These are phyloP conservation scores for Trichophyton simii DNA, from an alignment of 2,329 filamentous ascomycete genomes.

Conservation along the genomic window DNA sequence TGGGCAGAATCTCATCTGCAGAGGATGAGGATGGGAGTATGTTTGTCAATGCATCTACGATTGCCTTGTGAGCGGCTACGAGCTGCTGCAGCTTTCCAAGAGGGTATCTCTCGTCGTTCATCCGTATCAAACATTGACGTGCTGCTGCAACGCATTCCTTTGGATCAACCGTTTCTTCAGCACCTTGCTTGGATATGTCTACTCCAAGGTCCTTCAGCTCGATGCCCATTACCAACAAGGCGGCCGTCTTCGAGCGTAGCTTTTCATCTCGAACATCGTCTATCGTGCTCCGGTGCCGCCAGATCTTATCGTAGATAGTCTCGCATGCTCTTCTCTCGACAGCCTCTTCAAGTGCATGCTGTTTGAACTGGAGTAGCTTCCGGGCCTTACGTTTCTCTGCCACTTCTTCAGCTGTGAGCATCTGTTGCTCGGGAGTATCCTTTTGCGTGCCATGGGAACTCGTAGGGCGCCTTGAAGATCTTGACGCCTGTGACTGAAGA, in stretches of 20 bases:
- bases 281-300: slow-evolving; percentile 78
- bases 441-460: slow-evolving; percentile 42
- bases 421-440: slow-evolving; percentile 52
- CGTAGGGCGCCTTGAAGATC: slow-evolving; percentile 44
- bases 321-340: slow-evolving; percentile 80
- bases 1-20: slow-evolving; percentile 92
- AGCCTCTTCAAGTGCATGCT: slow-evolving; percentile 69
- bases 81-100: slow-evolving; percentile 82
- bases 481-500: slow-evolving; percentile 43
- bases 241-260: slow-evolving; percentile 83
- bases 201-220: slow-evolving; percentile 73
- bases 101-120: slow-evolving; percentile 80
- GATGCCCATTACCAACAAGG: slow-evolving; percentile 81
- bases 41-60: slow-evolving; percentile 70
- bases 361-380: slow-evolving; percentile 65
- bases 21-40: slow-evolving; percentile 64
- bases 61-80: slow-evolving; percentile 80
- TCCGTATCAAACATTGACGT: slow-evolving; percentile 57
- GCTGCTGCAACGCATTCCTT: slow-evolving; percentile 60
- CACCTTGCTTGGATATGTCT: slow-evolving; percentile 52
- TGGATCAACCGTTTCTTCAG: slow-evolving; percentile 52
- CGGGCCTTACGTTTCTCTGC: slow-evolving; percentile 66
- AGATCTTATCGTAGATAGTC: slow-evolving; percentile 75
- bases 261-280: slow-evolving; percentile 94
- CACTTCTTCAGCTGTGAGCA: slow-evolving; percentile 82